Conservation (phyloP, 208 protist species). For the Porcisia deanei region DNA sequence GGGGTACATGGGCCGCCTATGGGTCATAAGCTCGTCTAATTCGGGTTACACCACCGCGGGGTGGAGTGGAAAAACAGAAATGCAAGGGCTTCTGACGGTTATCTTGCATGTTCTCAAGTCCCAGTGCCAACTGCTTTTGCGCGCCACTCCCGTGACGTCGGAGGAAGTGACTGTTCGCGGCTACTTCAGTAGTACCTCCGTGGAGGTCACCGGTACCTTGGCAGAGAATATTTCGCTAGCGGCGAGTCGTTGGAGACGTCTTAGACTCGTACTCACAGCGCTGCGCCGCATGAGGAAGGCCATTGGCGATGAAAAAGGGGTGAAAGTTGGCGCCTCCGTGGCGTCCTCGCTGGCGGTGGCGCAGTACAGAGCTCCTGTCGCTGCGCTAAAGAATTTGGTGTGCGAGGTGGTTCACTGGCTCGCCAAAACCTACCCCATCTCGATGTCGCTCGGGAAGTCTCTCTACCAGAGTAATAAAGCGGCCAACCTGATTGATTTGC, state of each 20-base stretch:
- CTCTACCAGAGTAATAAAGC: constrained; percentile 43
- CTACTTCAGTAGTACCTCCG: constrained; percentile 29
- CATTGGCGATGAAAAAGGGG: not conserved
- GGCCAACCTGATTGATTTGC: constrained; percentile 44
- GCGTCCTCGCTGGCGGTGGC: not conserved
- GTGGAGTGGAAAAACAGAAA: constrained; percentile 31
- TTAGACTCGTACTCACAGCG: constrained; percentile 12
- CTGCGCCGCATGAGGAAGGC: constrained; percentile 14
- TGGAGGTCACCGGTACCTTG: not conserved
- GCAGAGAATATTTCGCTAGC: not conserved
- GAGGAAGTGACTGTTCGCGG: constrained; percentile 31
- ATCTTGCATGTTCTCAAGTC: constrained; percentile 34
- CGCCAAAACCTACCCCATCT: constrained; percentile 29
- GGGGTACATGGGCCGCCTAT: constrained; percentile 44
- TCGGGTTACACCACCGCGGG: constrained; percentile 18
- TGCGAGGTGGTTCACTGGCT: constrained; percentile 50
- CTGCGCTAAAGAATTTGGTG: constrained; percentile 25
- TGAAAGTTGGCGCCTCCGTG: not conserved
- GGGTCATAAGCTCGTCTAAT: constrained; percentile 21
- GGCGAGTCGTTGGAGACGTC: constrained; percentile 22
- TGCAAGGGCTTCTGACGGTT: constrained; percentile 33
- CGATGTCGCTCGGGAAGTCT: constrained; percentile 34
- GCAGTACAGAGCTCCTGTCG: constrained; percentile 12
- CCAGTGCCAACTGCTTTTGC: constrained; percentile 36
- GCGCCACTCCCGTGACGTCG: constrained; percentile 12